Conservation (phyloP, 805 yeast species). For the Saccharomycopsis fibuligera region DNA sequence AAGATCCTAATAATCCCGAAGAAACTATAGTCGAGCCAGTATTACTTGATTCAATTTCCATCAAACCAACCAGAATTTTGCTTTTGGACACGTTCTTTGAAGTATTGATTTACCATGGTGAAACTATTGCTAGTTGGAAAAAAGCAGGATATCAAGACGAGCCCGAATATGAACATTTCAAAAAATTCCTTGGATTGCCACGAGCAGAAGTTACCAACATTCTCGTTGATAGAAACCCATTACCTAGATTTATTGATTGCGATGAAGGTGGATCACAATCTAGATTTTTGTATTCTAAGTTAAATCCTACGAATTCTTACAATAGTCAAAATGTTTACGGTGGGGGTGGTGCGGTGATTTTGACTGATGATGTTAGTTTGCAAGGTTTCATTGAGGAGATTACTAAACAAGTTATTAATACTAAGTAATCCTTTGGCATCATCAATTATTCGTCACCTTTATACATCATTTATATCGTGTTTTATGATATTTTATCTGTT, state of each 20-base stretch:
- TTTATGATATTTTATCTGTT: neutral
- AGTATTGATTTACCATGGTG: conserved; percentile 92
- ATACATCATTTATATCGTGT: too few species aligned
- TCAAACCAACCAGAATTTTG: conserved; percentile 80
- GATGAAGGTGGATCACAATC: conserved; percentile 99
- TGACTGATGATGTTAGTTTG: conserved; percentile 22
- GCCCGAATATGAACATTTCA: conserved; percentile 84
- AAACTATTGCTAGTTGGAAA: conserved; percentile 93
- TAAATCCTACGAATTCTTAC: conserved; percentile 88
- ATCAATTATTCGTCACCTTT: too few species aligned
- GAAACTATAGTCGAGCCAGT: conserved; percentile 51
- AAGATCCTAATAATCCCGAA: conserved; percentile 33
- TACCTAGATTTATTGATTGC: conserved; percentile 94
- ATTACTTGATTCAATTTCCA: conserved; percentile 84
- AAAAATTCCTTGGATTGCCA: conserved; percentile 80
- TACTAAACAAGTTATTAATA: conserved; percentile 12
- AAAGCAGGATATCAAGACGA: conserved; percentile 90
- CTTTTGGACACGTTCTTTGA: conserved; percentile 95
- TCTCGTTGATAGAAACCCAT: conserved; percentile 89
- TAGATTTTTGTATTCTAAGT: conserved; percentile 87
- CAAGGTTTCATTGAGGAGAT: conserved; percentile 18
- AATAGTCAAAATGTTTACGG: conserved; percentile 44
- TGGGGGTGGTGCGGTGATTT: conserved; percentile 39
- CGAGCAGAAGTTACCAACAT: conserved; percentile 88
- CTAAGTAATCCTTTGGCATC: neutral